These are phyloP conservation scores for Actinomortierella wolfii DNA, from an alignment of 371 early-diverging fungal genomes.

Conservation along the genomic window DNA sequence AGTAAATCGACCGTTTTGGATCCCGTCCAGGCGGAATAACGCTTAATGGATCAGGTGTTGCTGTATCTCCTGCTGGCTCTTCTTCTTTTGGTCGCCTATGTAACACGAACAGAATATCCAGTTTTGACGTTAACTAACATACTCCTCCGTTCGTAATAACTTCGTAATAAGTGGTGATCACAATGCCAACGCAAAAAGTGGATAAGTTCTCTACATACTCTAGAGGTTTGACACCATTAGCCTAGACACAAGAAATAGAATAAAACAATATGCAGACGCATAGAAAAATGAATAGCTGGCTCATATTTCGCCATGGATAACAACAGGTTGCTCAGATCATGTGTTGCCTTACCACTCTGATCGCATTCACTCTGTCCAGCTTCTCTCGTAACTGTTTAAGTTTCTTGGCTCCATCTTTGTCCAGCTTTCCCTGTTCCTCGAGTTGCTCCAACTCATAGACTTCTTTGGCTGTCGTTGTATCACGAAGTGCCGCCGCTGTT, in stretches of 20 bases:
- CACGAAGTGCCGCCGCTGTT: constrained; percentile 54
- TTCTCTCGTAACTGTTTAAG: constrained; percentile 52
- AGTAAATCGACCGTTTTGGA: constrained; percentile 48
- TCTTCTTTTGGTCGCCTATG: constrained; percentile 17
- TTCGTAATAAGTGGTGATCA: background rate
- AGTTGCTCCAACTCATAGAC: constrained; percentile 54
- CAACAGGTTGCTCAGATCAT: no score
- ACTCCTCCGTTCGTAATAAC: no score
- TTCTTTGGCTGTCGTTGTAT: constrained; percentile 53
- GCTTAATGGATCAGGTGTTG: background rate
- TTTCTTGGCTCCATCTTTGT: constrained; percentile 53
- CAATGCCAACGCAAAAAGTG: background rate
- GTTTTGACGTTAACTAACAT: no score
- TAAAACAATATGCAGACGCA: no score
- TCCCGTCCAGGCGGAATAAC: constrained; percentile 20
- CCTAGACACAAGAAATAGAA: no score
- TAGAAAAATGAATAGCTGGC: no score
- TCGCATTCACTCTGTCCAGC: constrained; percentile 53
- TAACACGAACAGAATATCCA: no score
- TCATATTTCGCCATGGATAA: no score
- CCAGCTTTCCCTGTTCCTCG: constrained; percentile 54
- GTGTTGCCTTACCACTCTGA: constrained; percentile 47
- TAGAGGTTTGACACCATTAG: no score
- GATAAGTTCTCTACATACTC: no score
- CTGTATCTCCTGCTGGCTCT: constrained; percentile 16